These are phyloP conservation scores for Polytrichum commune DNA, from an alignment of 225 moss, liverwort and hornwort species.

Conservation along the genomic window DNA sequence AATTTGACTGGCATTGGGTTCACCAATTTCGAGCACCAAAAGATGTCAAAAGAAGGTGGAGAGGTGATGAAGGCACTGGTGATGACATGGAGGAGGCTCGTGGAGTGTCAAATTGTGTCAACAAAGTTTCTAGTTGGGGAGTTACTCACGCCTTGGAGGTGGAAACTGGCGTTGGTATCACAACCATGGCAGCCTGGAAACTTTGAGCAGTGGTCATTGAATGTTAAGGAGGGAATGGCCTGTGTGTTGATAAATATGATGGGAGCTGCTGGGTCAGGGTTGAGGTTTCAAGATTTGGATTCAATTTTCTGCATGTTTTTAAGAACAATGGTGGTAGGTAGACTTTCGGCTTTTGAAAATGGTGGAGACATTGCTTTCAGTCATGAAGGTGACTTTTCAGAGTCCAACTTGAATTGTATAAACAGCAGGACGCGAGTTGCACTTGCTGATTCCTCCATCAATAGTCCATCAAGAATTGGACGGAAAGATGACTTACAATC, in stretches of 20 bases:
- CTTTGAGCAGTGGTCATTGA: conserved; percentile 43
- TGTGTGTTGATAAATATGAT: conserved; percentile 32
- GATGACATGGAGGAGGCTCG: conserved; percentile 42
- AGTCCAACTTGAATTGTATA: background rate
- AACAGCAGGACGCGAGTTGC: conserved; percentile 2
- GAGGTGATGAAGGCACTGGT: conserved; percentile 41
- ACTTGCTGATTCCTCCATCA: conserved; percentile 16
- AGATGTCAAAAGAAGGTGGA: conserved; percentile 16
- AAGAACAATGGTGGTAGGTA: conserved; percentile 36
- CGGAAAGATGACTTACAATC: conserved; percentile 28
- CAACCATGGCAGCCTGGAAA: conserved; percentile 50
- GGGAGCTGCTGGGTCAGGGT: conserved; percentile 23
- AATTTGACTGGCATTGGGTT: conserved; percentile 4
- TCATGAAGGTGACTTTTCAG: conserved; percentile 9
- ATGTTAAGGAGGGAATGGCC: conserved; percentile 43
- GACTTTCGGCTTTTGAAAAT: conserved; percentile 16
- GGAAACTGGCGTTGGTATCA: conserved; percentile 54
- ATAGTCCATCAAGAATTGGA: conserved; percentile 42
- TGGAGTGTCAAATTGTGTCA: conserved; percentile 41
- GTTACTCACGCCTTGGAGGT: conserved; percentile 58
- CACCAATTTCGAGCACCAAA: conserved; percentile 8
- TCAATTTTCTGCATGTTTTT: conserved; percentile 27
- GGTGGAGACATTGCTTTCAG: conserved; percentile 12
- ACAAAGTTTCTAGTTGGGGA: conserved; percentile 49
- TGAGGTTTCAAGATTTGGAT: conserved; percentile 35